Evolutionary conservation across 2,329 filamentous ascomycete species (phyloP), one percentile per base, ranked within the genome.

Genomic region (Cercospora sesami): DNA sequence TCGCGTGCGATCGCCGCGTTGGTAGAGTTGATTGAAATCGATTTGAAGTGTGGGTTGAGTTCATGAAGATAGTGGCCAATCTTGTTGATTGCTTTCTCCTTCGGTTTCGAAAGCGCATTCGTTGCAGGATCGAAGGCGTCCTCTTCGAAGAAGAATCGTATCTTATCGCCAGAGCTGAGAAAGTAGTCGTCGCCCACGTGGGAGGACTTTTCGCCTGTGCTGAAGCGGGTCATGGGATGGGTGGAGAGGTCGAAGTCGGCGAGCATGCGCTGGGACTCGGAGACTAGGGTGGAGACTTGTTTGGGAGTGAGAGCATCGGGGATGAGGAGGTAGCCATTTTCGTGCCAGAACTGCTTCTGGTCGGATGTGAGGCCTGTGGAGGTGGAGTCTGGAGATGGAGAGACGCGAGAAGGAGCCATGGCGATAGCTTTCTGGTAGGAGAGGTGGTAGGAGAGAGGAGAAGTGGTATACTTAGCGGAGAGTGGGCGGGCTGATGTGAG

Each of bases 131-230:
- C 84, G 79, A 97, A 94, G 71, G 94, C 94, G 80, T 95, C 94
- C 80, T 96, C 93, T 81, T 98, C 94, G 80, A 98, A 96, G 86
- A 98, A 98, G 86, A 96, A 98, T 68, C 93, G 91, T 69, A 98
- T 84, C 81, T 97, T 94, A 84, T 98, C 92, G 69, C 93, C 93
- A 3, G 91, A 95, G 1, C 85, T 86, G 2, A 98, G 87, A 82
- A 99, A 98, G 85, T 99, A 99, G 77, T 91, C 89, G 82, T 98
- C 95, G 70, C 94, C 94, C 10, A 97, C 91, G 81, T 98, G 94
- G n/a, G 89, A 86, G 57, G 81, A 81, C 77, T 85, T 81, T 74
- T 89, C 84, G 73, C 94, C 94, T 0, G 94, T 97, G 31, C 91
- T 91, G 86, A 99, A 99, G 77, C 90, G 90, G 8, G 95, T 98